Evolutionary conservation across 768 basidiomycete genomes (phyloP).

Genomic region (Nidularia sp.): DNA sequence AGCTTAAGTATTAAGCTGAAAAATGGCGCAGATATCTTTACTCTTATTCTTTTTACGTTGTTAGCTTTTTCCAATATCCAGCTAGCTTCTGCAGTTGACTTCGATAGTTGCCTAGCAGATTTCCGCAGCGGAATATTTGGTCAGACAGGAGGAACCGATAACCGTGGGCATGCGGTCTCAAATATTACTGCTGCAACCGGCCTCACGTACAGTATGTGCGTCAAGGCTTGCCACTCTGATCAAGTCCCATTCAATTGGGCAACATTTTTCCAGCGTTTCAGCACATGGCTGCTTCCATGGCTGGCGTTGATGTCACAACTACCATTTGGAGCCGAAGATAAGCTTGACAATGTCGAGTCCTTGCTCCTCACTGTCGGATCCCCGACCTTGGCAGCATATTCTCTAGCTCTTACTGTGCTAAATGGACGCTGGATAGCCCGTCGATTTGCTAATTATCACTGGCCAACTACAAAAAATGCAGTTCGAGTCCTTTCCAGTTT

Average conservation of each 20-base stretch:
- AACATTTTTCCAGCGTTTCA: conserved; percentile 26
- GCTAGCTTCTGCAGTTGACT: too few species aligned
- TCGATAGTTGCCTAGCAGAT: too few species aligned
- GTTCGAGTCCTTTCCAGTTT: conserved; percentile 25
- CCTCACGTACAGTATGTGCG: conserved; percentile 19
- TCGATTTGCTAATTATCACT: conserved; percentile 14
- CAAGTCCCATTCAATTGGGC: conserved; percentile 15
- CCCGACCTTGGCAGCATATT: conserved; percentile 35
- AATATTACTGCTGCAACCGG: too few species aligned
- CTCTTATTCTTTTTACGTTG: too few species aligned
- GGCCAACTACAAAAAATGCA: conserved; percentile 18
- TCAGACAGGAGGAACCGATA: too few species aligned
- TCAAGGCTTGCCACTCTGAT: conserved; percentile 12
- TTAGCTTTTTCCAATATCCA: too few species aligned
- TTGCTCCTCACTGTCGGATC: conserved; percentile 35
- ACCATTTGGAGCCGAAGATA: conserved; percentile 30
- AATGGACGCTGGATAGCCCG: conserved; percentile 29
- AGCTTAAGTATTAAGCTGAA: too few species aligned
- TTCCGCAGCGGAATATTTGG: too few species aligned
- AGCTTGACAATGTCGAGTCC: conserved; percentile 28
- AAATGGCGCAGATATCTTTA: too few species aligned
- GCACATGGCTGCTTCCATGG: conserved; percentile 37
- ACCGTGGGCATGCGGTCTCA: too few species aligned
- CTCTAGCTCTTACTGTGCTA: conserved; percentile 22
- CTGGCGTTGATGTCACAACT: conserved; percentile 37